Percentiles rank a stretch among this genome's conserved stretches.
Evolutionary conservation across 1,284 basidiomycete species (phyloP).

Genomic region (Exobasidium rhododendri): DNA sequence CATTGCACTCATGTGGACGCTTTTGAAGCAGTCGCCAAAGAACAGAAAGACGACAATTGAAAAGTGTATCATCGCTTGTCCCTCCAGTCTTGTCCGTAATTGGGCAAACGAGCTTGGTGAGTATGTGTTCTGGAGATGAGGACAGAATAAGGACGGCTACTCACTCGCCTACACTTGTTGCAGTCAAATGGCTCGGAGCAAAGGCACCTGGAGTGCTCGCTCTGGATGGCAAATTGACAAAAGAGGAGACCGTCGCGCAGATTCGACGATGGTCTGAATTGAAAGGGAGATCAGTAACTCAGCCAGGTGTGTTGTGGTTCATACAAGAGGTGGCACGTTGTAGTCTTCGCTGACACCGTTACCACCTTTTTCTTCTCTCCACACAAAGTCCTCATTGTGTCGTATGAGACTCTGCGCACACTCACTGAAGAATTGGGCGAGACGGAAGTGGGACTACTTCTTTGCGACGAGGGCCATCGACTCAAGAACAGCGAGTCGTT

Average conservation of each 20-base stretch:
- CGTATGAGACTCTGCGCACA: constrained; percentile 83
- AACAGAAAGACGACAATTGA: constrained; percentile 84
- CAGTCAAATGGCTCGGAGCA: constrained; percentile 48
- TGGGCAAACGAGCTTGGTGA: constrained; percentile 89
- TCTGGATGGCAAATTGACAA: constrained; percentile 49
- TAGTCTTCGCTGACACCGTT: neutral
- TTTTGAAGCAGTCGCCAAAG: constrained; percentile 92
- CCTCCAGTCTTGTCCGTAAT: constrained; percentile 92
- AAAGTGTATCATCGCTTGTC: constrained; percentile 97
- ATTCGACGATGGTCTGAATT: constrained; percentile 50
- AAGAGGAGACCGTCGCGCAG: constrained; percentile 50
- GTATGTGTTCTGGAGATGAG: constrained; percentile 59
- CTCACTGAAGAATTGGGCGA: constrained; percentile 47
- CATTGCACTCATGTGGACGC: constrained; percentile 90
- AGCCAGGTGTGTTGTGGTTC: constrained; percentile 26
- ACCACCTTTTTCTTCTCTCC: too few relatives aligned
- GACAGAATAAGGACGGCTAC: neutral
- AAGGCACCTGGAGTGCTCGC: constrained; percentile 48
- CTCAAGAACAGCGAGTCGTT: constrained; percentile 77
- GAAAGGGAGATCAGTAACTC: constrained; percentile 42
- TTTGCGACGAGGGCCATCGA: constrained; percentile 95
- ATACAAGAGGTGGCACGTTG: neutral
- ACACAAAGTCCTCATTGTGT: constrained; percentile 94
- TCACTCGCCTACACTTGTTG: neutral
- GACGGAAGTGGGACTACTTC: constrained; percentile 75